A percentile compares a stretch with the other conserved stretches of the same genome.
Evolutionary conservation across 169 alveolate genomes (phyloP).

Genomic region (Besnoitia besnoiti): DNA sequence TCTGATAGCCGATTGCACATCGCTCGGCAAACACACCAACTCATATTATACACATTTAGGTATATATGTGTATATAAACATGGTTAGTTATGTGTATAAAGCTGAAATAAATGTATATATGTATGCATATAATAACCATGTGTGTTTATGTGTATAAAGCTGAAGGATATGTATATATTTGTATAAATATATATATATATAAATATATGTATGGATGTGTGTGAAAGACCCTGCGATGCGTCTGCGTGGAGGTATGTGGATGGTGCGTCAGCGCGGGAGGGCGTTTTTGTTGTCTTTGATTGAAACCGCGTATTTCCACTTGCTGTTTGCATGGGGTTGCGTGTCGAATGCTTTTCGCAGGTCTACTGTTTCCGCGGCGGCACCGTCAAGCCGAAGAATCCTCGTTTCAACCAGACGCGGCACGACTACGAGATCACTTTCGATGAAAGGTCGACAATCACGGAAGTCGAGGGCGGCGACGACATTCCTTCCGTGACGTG

Average conservation of each 20-base stretch:
- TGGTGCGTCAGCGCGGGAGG: no score
- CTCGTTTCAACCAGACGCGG: conserved; percentile 1
- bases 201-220: no score
- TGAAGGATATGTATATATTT: background rate
- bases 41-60: background rate
- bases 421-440: conserved; percentile 7
- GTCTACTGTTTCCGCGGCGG: conserved; percentile 22
- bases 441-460: background rate
- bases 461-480: background rate
- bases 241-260: background rate
- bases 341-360: background rate
- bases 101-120: no score
- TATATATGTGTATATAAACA: background rate
- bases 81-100: background rate
- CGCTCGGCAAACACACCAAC: background rate
- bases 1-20: background rate
- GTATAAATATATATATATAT: no score
- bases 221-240: no score
- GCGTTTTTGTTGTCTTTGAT: background rate
- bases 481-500: background rate
- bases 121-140: background rate
- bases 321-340: background rate
- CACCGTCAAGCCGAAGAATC: conserved; percentile 23
- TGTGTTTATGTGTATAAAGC: background rate
- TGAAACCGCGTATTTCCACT: background rate